These are phyloP conservation scores for Pleurotus giganteus DNA, from an alignment of 768 basidiomycete genomes.

Conservation along the genomic window DNA sequence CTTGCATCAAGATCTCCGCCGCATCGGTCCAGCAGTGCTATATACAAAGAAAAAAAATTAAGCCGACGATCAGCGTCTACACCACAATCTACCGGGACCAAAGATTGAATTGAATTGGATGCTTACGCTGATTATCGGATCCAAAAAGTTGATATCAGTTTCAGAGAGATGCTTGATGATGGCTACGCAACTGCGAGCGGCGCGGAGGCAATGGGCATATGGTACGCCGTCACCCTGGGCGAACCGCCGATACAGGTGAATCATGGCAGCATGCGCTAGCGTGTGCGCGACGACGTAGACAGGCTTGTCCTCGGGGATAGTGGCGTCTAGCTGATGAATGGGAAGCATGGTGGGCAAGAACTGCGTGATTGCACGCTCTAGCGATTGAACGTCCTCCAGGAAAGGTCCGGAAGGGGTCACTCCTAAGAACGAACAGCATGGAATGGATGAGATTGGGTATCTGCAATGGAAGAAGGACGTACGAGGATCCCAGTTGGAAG, in stretches of 20 bases:
- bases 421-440: slow-evolving; percentile 25
- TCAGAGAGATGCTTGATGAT: slow-evolving; percentile 64
- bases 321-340: slow-evolving; percentile 58
- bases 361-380: slow-evolving; percentile 64
- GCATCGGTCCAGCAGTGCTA: slow-evolving; percentile 74
- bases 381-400: slow-evolving; percentile 54
- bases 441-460: neutral
- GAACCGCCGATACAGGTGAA: slow-evolving; percentile 64
- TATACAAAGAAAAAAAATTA: slow-evolving; percentile 9
- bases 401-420: slow-evolving; percentile 45
- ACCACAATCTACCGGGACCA: neutral
- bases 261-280: slow-evolving; percentile 61
- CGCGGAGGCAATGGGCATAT: slow-evolving; percentile 65
- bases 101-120: neutral
- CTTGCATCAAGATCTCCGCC: slow-evolving; percentile 64
- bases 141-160: slow-evolving; percentile 67
- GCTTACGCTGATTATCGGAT: slow-evolving; percentile 75
- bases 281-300: slow-evolving; percentile 60
- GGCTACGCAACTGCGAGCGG: slow-evolving; percentile 57
- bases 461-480: slow-evolving; percentile 17
- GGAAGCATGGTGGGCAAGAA: slow-evolving; percentile 66
- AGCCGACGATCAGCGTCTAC: neutral
- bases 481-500: slow-evolving; percentile 63
- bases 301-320: slow-evolving; percentile 57
- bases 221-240: slow-evolving; percentile 52